These are phyloP conservation scores for Leersia perrieri DNA, from an alignment of 176 grass and related monocot species.

Conservation along the genomic window DNA sequence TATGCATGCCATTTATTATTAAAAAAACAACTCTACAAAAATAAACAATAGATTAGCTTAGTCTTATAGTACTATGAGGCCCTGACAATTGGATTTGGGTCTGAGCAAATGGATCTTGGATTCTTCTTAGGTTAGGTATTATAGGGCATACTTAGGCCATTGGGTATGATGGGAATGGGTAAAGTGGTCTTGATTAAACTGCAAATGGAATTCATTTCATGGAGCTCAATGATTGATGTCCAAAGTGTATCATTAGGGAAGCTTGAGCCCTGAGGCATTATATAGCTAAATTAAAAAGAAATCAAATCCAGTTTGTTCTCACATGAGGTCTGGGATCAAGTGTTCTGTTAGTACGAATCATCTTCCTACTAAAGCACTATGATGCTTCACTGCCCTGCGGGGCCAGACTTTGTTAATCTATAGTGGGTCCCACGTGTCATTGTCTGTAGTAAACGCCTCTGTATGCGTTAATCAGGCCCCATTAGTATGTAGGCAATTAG, in stretches of 20 bases:
- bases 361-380: neutral
- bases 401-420: neutral
- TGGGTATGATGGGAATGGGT: constrained; percentile 11
- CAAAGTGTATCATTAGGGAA: constrained; percentile 53
- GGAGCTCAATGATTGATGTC: constrained; percentile 64
- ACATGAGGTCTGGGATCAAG: neutral
- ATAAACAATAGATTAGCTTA: neutral
- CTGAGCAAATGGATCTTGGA: constrained; percentile 31
- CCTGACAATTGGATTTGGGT: constrained; percentile 10
- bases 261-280: constrained; percentile 39
- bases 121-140: constrained; percentile 34
- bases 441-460: rapidly evolving
- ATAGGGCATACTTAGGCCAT: neutral
- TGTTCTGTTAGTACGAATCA: neutral
- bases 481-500: neutral
- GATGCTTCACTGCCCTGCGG: neutral
- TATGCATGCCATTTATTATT: neutral
- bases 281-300: constrained; percentile 20
- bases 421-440: neutral
- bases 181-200: constrained; percentile 31
- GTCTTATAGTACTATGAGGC: neutral
- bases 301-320: constrained; percentile 39
- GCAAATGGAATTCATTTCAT: constrained; percentile 1
- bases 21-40: neutral
- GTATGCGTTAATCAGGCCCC: neutral